phyloP scores from a whole-genome alignment of 2,329 filamentous ascomycete species.

The Penicillium sumatraense region DNA sequence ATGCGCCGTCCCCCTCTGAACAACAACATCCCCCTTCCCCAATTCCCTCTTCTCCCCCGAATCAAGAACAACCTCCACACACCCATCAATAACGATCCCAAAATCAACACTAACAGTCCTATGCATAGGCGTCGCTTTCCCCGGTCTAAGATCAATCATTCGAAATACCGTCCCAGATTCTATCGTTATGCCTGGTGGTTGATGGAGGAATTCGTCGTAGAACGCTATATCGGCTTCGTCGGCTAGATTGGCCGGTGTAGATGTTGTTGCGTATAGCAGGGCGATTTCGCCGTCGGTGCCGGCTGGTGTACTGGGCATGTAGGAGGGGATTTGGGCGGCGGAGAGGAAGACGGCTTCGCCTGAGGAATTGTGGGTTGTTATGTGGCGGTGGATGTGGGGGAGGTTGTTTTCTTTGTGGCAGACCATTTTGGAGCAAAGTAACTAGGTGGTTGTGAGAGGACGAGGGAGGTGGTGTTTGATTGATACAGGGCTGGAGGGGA shows the following conservation, averaged over 20 bases:
- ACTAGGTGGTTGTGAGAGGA: background rate
- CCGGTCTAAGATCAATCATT: conserved; percentile 40
- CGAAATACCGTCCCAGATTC: conserved; percentile 38
- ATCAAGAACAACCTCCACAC: conserved; percentile 42
- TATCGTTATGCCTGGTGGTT: conserved; percentile 38
- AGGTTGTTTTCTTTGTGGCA: conserved; percentile 30
- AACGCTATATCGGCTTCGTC: conserved; percentile 39
- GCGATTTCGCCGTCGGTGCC: conserved; percentile 38
- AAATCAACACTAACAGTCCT: conserved; percentile 44
- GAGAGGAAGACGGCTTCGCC: conserved; percentile 44
- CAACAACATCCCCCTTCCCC: conserved; percentile 39
- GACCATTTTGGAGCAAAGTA: conserved; percentile 23
- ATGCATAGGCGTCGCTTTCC: conserved; percentile 40
- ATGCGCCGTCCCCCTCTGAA: conserved; percentile 40
- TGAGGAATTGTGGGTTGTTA: conserved; percentile 43
- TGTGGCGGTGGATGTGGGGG: conserved; percentile 41
- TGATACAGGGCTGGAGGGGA: background rate
- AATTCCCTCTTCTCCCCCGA: conserved; percentile 38
- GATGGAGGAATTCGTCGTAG: conserved; percentile 40
- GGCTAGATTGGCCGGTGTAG: conserved; percentile 30
- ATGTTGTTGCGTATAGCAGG: conserved; percentile 35
- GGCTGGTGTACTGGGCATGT: conserved; percentile 33
- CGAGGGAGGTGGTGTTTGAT: background rate
- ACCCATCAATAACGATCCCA: conserved; percentile 43
- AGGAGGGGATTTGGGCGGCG: conserved; percentile 37